Conservation (phyloP, 495 filamentous ascomycete species). For the Penicillium maclennaniae region DNA sequence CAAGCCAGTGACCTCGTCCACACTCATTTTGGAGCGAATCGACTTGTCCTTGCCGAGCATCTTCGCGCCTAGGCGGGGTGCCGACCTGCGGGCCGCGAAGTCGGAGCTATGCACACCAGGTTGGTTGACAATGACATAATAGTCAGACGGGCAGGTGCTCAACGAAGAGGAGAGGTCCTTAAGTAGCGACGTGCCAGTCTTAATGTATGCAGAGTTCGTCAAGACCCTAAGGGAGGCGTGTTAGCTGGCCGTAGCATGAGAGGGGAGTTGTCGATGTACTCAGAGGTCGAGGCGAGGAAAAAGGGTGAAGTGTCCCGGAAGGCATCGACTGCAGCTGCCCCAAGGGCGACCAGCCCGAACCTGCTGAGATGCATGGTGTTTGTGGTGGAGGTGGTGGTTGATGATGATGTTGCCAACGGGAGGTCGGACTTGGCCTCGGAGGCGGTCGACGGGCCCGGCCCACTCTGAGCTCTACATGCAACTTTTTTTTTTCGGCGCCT, state of each 20-base stretch:
- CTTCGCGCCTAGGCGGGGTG: constrained; percentile 58
- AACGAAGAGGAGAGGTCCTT: constrained; percentile 40
- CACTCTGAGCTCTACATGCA: constrained; percentile 23
- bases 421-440: constrained; percentile 29
- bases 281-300: constrained; percentile 73
- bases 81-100: constrained; percentile 49
- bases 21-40: constrained; percentile 45
- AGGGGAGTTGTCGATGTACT: constrained; percentile 51
- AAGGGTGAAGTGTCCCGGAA: constrained; percentile 86
- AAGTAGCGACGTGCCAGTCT: constrained; percentile 39
- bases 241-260: constrained; percentile 26
- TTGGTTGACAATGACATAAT: constrained; percentile 78
- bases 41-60: constrained; percentile 46
- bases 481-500: constrained; percentile 23
- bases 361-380: constrained; percentile 58
- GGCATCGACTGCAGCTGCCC: constrained; percentile 57
- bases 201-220: constrained; percentile 41
- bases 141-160: constrained; percentile 64
- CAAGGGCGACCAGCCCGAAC: constrained; percentile 58
- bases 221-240: constrained; percentile 37
- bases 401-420: constrained; percentile 27
- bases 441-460: constrained; percentile 29
- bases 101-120: constrained; percentile 70
- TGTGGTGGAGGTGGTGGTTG: constrained; percentile 20
- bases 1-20: constrained; percentile 62